phyloP scores from a whole-genome alignment of 768 basidiomycete genomes.

The Xerocomellus amylosporus region DNA sequence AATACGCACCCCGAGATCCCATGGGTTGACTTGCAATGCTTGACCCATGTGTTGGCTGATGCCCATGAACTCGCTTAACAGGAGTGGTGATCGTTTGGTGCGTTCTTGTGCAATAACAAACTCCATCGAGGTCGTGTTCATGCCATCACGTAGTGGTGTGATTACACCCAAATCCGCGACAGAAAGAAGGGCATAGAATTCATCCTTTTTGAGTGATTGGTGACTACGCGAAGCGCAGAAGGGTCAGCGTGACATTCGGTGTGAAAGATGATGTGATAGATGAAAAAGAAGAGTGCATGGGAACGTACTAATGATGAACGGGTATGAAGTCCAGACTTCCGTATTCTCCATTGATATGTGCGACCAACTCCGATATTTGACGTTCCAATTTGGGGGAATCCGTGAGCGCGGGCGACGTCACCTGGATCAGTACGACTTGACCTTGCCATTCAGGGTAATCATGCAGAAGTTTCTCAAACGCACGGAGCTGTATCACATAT shows the following conservation, averaged over 20 bases:
- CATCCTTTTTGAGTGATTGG: slow-evolving; percentile 95
- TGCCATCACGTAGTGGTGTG: slow-evolving; percentile 93
- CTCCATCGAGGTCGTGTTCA: slow-evolving; percentile 99
- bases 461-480: slow-evolving; percentile 90
- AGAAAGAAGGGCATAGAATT: slow-evolving; percentile 92
- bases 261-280: background rate
- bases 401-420: slow-evolving; percentile 88
- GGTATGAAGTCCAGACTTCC: slow-evolving; percentile 94
- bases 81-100: slow-evolving; percentile 80
- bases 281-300: background rate
- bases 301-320: slow-evolving; percentile 92
- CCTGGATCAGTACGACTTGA: slow-evolving; percentile 76
- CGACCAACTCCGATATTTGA: slow-evolving; percentile 89
- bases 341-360: slow-evolving; percentile 94
- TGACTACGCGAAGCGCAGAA: slow-evolving; percentile 53
- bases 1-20: slow-evolving; percentile 79
- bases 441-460: slow-evolving; percentile 96
- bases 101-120: slow-evolving; percentile 91
- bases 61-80: slow-evolving; percentile 97
- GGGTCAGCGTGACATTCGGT: background rate
- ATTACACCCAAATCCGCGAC: slow-evolving; percentile 95
- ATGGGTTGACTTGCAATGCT: slow-evolving; percentile 91
- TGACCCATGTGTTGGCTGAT: slow-evolving; percentile 90
- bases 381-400: slow-evolving; percentile 94
- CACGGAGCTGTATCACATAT: slow-evolving; percentile 61